These are phyloP conservation scores for Fraxinus floribunda DNA, from an alignment of 305 asterid genomes.

Conservation along the genomic window DNA sequence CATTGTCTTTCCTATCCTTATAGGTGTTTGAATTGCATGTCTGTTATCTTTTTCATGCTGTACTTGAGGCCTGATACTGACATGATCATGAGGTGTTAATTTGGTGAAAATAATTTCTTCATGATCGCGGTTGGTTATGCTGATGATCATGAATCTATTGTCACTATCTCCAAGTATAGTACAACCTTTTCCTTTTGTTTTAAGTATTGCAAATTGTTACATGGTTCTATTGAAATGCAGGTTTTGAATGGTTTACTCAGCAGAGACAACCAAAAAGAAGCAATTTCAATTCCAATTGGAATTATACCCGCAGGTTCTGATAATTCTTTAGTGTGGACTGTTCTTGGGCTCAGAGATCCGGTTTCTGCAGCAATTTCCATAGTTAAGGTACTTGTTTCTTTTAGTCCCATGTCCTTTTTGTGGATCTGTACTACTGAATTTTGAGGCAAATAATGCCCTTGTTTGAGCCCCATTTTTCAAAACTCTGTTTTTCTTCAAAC, in stretches of 20 bases:
- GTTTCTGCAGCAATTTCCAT: slow-evolving; percentile 90
- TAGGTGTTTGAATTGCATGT: neutral
- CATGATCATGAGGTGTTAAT: neutral
- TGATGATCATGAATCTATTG: neutral
- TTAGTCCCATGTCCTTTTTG: neutral
- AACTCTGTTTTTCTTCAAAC: neutral
- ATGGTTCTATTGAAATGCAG: slow-evolving; percentile 40
- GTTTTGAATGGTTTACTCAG: slow-evolving; percentile 94
- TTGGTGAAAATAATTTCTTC: neutral
- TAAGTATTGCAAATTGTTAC: neutral
- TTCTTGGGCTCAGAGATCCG: slow-evolving; percentile 95
- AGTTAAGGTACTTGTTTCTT: slow-evolving; percentile 59
- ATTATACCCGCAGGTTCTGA: slow-evolving; percentile 99
- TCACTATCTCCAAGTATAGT: neutral
- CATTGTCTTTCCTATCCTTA: neutral
- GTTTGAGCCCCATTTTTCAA: neutral
- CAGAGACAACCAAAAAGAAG: slow-evolving; percentile 91
- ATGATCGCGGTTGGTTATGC: neutral
- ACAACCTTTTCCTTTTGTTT: neutral
- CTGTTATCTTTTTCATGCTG: neutral
- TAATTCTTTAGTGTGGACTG: slow-evolving; percentile 95
- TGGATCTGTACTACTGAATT: neutral
- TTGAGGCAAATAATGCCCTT: slow-evolving; percentile 1
- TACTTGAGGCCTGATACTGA: neutral
- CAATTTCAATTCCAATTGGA: slow-evolving; percentile 90